Evolutionary conservation across 164 flowering plant genomes (phyloP).

Genomic region (Macadamia tetraphylla): DNA sequence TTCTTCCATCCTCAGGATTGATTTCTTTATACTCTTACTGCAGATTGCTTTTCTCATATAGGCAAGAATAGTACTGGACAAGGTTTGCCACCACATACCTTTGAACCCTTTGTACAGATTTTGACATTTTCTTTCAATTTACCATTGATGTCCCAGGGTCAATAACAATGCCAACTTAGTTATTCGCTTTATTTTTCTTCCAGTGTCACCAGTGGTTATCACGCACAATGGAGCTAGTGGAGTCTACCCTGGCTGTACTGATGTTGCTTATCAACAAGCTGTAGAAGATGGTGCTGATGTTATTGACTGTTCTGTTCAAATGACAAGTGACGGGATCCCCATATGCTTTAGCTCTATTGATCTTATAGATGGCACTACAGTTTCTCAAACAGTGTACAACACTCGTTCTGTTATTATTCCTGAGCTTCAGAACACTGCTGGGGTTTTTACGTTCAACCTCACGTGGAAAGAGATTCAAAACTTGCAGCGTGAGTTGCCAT

Average conservation of each 20-base stretch:
- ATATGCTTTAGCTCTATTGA: slow-evolving; percentile 24
- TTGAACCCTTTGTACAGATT: not conserved
- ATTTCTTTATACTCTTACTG: slow-evolving; percentile 15
- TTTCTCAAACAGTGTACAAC: slow-evolving; percentile 38
- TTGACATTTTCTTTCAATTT: not conserved
- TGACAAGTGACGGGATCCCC: slow-evolving; percentile 47
- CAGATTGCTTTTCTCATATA: slow-evolving; percentile 84
- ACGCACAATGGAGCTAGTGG: slow-evolving; percentile 90
- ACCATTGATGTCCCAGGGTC: not conserved
- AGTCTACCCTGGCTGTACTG: slow-evolving; percentile 73
- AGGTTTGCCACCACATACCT: not conserved
- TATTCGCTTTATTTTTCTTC: slow-evolving; percentile 18
- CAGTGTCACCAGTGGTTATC: slow-evolving; percentile 59
- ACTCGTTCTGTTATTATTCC: slow-evolving; percentile 26
- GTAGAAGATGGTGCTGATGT: slow-evolving; percentile 77
- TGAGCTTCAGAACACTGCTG: slow-evolving; percentile 35
- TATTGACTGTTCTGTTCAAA: slow-evolving; percentile 55
- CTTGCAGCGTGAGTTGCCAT: slow-evolving; percentile 61
- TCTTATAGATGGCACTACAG: slow-evolving; percentile 57
- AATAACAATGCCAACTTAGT: not conserved
- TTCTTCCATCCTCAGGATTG: slow-evolving; percentile 2
- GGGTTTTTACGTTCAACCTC: slow-evolving; percentile 60
- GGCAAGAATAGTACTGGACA: slow-evolving; percentile 34
- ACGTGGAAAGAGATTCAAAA: slow-evolving; percentile 64
- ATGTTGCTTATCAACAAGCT: slow-evolving; percentile 71